A percentile compares a stretch with the other conserved stretches of the same genome.
These are phyloP conservation scores for Solanum appendiculatum DNA, from an alignment of 257 asterid genomes.

Conservation along the genomic window DNA sequence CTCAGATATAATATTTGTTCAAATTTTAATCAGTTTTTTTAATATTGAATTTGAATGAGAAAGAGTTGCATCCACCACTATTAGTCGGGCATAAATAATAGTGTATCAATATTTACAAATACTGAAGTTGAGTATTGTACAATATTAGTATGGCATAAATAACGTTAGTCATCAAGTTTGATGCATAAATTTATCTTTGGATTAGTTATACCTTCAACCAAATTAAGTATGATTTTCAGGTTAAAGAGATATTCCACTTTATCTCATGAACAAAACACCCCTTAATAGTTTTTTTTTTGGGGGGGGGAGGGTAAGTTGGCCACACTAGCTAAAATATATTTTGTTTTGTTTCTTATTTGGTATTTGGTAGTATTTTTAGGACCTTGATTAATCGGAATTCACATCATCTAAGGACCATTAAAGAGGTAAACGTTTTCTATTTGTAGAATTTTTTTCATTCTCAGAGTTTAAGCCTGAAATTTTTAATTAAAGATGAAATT, in stretches of 20 bases:
- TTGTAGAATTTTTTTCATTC: neutral
- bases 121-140: neutral
- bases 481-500: neutral
- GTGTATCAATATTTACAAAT: neutral
- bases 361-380: too few relatives aligned
- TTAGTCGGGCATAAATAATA: neutral
- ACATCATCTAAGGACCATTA: accelerated
- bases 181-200: neutral
- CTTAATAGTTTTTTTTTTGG: too few relatives aligned
- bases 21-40: neutral
- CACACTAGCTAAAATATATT: neutral
- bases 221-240: too few relatives aligned
- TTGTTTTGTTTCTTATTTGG: too few relatives aligned
- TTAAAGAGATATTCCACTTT: neutral
- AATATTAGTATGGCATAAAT: too few relatives aligned
- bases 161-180: neutral
- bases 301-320: neutral
- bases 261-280: neutral
- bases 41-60: neutral
- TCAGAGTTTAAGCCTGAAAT: neutral
- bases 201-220: neutral
- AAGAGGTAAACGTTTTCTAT: neutral
- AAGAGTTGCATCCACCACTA: neutral
- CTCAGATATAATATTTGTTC: neutral
- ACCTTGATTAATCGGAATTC: too few relatives aligned